Conservation (phyloP, 306 rosid species). For the Vigna nakashimae region DNA sequence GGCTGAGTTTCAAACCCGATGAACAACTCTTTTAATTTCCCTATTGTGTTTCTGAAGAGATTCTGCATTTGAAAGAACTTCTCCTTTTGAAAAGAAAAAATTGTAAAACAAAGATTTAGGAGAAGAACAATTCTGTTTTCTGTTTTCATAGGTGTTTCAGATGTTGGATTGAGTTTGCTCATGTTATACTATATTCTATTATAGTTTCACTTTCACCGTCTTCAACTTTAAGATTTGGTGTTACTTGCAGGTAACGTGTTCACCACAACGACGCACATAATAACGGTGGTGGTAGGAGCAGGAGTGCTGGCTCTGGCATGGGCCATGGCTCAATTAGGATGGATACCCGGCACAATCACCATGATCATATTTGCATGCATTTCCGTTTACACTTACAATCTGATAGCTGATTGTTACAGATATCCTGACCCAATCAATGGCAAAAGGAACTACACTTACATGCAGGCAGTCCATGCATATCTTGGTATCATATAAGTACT, state of each 20-base stretch:
- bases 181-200: not conserved
- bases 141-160: too few relatives aligned
- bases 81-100: not conserved
- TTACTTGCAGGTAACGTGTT: constrained; percentile 45
- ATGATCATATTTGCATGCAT: constrained; percentile 47
- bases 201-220: not conserved
- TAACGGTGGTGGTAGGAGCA: constrained; percentile 55
- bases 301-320: constrained; percentile 53
- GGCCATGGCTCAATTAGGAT: constrained; percentile 55
- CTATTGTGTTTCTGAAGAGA: not conserved
- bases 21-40: not conserved
- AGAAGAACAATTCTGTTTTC: not conserved
- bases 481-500: constrained; percentile 31
- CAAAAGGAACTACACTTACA: constrained; percentile 55
- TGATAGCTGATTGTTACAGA: constrained; percentile 58
- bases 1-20: not conserved
- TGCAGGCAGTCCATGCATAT: constrained; percentile 52
- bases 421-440: constrained; percentile 45
- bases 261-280: constrained; percentile 48
- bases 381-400: constrained; percentile 50
- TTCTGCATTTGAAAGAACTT: not conserved
- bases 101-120: not conserved
- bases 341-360: constrained; percentile 45
- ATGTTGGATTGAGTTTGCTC: too few relatives aligned
- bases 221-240: not conserved